These are phyloP conservation scores for Plasmodium vivax DNA, from an alignment of 169 alveolate genomes.

Conservation along the genomic window DNA sequence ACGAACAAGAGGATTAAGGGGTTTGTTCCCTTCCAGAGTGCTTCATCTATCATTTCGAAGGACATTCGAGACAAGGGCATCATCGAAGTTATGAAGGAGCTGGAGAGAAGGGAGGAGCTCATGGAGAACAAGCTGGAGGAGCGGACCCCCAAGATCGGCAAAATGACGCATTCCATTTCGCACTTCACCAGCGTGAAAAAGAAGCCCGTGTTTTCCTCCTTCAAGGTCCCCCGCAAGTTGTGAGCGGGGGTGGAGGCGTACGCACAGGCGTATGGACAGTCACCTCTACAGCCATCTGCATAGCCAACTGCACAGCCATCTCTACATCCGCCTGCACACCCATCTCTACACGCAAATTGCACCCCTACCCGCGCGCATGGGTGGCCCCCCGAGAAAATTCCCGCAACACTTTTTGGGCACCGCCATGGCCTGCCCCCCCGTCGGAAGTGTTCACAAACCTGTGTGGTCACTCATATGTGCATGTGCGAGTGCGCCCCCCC, in stretches of 20 bases:
- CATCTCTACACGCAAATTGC: too few species aligned
- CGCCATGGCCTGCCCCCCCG: not conserved
- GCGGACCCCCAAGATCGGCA: not conserved
- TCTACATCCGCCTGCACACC: too few species aligned
- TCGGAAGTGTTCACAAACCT: not conserved
- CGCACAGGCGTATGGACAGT: not conserved
- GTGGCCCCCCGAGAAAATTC: not conserved
- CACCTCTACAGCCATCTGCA: not conserved
- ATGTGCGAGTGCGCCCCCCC: not conserved
- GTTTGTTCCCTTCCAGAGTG: slow-evolving; percentile 65
- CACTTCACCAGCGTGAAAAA: slow-evolving; percentile 3
- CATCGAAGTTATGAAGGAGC: slow-evolving; percentile 65
- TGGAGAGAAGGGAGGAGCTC: slow-evolving; percentile 56
- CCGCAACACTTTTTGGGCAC: not conserved
- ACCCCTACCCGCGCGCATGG: not conserved
- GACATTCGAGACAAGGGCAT: slow-evolving; percentile 48
- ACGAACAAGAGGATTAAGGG: slow-evolving; percentile 35
- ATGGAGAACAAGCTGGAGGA: slow-evolving; percentile 13
- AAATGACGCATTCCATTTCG: not conserved
- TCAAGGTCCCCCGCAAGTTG: slow-evolving; percentile 47
- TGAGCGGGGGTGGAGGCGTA: not conserved
- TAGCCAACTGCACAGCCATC: not conserved
- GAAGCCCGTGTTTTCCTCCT: slow-evolving; percentile 41
- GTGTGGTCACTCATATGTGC: not conserved
- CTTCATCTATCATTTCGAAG: slow-evolving; percentile 62